phyloP scores from a whole-genome alignment of 768 basidiomycete genomes.

The Rossbeevera mucosa region DNA sequence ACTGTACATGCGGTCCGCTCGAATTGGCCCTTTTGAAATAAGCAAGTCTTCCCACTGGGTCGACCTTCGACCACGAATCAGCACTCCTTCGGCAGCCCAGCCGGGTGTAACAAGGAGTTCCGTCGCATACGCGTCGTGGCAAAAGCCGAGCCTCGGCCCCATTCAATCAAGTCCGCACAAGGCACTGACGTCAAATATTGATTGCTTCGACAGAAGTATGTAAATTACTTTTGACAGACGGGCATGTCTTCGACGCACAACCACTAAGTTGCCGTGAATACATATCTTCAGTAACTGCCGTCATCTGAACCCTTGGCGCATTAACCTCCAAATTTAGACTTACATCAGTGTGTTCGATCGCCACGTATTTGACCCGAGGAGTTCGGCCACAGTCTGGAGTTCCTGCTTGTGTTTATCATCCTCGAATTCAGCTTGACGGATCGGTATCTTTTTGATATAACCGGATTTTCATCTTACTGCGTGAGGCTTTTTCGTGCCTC shows the following conservation, averaged over 20 bases:
- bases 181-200: background rate
- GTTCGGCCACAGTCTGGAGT: background rate
- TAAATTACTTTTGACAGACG: slow-evolving; percentile 1
- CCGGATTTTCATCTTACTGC: slow-evolving; percentile 1
- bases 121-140: background rate
- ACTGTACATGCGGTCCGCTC: background rate
- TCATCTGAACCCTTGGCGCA: background rate
- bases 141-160: background rate
- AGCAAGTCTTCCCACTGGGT: no score
- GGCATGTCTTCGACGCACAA: background rate
- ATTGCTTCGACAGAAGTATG: background rate
- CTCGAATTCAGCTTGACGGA: background rate
- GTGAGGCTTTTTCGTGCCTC: slow-evolving; percentile 2
- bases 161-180: background rate
- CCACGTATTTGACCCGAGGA: slow-evolving; percentile 18
- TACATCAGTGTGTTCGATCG: background rate
- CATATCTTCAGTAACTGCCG: background rate
- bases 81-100: slow-evolving; percentile 2
- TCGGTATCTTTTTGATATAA: slow-evolving; percentile 1
- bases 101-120: background rate
- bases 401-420: background rate
- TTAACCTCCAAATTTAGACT: background rate
- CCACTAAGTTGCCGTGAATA: background rate
- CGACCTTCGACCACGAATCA: background rate
- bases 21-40: background rate